Conservation (phyloP, 768 basidiomycete genomes). For the Termitomyces titanicus region DNA sequence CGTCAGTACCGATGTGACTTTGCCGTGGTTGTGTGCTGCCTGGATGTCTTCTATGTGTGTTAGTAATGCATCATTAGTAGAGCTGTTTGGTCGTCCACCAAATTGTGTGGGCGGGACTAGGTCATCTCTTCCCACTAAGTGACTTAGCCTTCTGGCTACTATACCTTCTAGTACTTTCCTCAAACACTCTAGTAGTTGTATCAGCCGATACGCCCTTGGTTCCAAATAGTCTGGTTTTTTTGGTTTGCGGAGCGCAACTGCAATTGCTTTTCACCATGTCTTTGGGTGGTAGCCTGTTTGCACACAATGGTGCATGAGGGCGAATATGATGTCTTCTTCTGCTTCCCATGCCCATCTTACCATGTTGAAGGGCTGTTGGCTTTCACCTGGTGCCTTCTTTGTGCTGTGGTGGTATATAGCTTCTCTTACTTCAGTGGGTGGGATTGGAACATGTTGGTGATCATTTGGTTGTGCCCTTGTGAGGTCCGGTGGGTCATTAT, state of each 20-base stretch:
- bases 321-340: not conserved
- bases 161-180: constrained; percentile 30
- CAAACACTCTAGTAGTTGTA: constrained; percentile 30
- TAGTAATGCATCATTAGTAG: constrained; percentile 19
- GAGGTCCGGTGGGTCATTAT: not conserved
- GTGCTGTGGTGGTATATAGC: constrained; percentile 1
- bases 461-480: not conserved
- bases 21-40: constrained; percentile 18
- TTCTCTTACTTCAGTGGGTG: not conserved
- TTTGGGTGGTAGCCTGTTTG: constrained; percentile 2
- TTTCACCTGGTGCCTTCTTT: constrained; percentile 3
- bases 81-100: constrained; percentile 18
- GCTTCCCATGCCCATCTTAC: not conserved
- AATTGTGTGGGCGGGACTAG: constrained; percentile 22
- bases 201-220: constrained; percentile 29
- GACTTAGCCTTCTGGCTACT: constrained; percentile 19
- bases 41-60: constrained; percentile 23
- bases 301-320: not conserved
- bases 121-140: constrained; percentile 17
- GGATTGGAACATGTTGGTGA: constrained; percentile 5
- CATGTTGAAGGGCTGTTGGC: not conserved
- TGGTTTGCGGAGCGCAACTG: constrained; percentile 30
- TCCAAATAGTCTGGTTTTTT: constrained; percentile 32
- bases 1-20: constrained; percentile 20
- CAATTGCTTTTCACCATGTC: constrained; percentile 22